Base-by-base conservation (phyloP, 257 asterid genomes). In the Lavandula angustifolia region DNA sequence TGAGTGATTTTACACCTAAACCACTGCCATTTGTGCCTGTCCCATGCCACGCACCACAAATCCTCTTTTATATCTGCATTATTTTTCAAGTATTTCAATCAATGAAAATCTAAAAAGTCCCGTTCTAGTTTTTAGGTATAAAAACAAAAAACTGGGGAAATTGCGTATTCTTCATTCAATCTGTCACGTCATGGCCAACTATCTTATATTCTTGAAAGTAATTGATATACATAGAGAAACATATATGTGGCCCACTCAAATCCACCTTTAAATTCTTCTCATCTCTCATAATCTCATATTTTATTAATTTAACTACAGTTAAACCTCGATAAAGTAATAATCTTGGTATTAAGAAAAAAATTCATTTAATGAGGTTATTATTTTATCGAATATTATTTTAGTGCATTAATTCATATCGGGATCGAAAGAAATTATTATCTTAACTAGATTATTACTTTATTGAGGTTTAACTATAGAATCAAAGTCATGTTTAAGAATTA, bases 1-100 rank as follows among this genome's bases (percentile, higher is more conserved):
- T n/a, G 46, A 54, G 56, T 55, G 72, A 66, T 66, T 52, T 54
- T 14, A 54, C 64, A n/a, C 64, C 55, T 54, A 43, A 66, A 34
- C 64, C 16, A 43, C 56, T 29, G 64, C 64, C 72, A 54, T 42
- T 31, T 31, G 3, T 54, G 37, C 29, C 29, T 42, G 64, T 27
- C 55, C 9, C 47, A 54, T 54, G 13, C 53, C 34, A 7, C 14
- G n/a, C 62, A 51, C 52, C 52, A 33, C 48, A 8, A 14, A 49
- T 33, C 9, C 46, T 13, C 3, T 44, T 60, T 29, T n/a, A 27
- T 11, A 42, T 33, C 57, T 2, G 11, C 47, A 31, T 41, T 34
- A 47, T 16, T 63, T 49, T 63, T 49, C 46, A 62, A 50, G 32
- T 34, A 62, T 62, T 62, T 62, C 22, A 49, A 49, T 49, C 27